Evolutionary conservation across 73 alveolate species (phyloP), one percentile per base, ranked within the genome.

Genomic region (Breviolum minutum): DNA sequence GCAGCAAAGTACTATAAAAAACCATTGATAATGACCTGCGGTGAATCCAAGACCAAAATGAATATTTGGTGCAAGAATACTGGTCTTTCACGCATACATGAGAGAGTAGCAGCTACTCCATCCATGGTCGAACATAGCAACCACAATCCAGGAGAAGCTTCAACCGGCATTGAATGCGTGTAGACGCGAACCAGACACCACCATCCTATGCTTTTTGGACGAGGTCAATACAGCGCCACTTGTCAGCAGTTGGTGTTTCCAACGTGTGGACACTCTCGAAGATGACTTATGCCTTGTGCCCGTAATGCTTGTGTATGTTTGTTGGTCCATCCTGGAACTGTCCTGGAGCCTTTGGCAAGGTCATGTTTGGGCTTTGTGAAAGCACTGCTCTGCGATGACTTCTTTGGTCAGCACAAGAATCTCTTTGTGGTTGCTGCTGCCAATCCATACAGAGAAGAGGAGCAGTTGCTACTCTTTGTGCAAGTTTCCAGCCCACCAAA

Each of bases 291-390:
- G 85, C 82, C 82, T 22, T 13, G 19, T 71, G 82, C 48, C 32
- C 30, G 32, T 32, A 71, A 71, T 71, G 82, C 19, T 71, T 71
- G 40, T 71, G 29, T 71, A 8, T 17, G 81, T 12, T 16, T 71
- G 30, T 8, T 71, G 30, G 29, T 71, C 40, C n/a, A 12, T 71
- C 26, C 81, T 16, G 32, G 81, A 8, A 8, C 10, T n/a, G 12
- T 71, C 81, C 10, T 71, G 30, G 81, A 0, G 86, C 10, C 70
- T 32, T 22, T 8, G n/a, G 54, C 54, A 40, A 61, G 92, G 62
- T 90, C 96, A 14, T 90, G 96, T 68, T 71, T 71, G 96, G 96
- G 96, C 62, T 90, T 90, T 63, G 96, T 90, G 30, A 90, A 90
- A 60, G 96, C 96, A 10, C 70, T 71, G 76, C 74, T 90, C 19